Percentiles rank a stretch among this genome's conserved stretches.
These are phyloP conservation scores for Candida silvicultrix DNA, from an alignment of 805 yeast genomes.

Conservation along the genomic window DNA sequence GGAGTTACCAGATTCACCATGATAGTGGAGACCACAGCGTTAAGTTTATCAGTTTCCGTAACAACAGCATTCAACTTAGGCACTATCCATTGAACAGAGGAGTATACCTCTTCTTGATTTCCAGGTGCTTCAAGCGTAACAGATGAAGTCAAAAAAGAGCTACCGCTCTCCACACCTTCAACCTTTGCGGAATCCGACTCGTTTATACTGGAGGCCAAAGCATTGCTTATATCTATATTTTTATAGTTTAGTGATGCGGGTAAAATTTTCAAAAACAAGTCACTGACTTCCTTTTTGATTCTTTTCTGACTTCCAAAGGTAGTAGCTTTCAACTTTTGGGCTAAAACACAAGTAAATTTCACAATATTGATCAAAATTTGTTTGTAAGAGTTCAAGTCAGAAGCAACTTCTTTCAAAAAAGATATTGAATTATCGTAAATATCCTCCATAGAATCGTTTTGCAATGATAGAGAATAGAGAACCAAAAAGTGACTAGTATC, in stretches of 20 bases:
- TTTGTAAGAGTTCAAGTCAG: constrained; percentile 41
- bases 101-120: constrained; percentile 38
- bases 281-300: constrained; percentile 48
- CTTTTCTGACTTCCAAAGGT: constrained; percentile 59
- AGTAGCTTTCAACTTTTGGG: constrained; percentile 48
- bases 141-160: constrained; percentile 5
- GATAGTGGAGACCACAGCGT: constrained; percentile 42
- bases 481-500: constrained; percentile 30
- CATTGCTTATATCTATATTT: constrained; percentile 12
- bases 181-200: not conserved
- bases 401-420: constrained; percentile 54
- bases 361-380: constrained; percentile 47
- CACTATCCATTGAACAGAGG: constrained; percentile 33
- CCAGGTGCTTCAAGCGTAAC: constrained; percentile 2
- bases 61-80: constrained; percentile 13
- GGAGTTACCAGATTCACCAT: constrained; percentile 50
- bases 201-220: constrained; percentile 7
- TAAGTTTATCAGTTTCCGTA: constrained; percentile 58
- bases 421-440: constrained; percentile 54
- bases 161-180: constrained; percentile 4
- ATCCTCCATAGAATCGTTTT: constrained; percentile 74
- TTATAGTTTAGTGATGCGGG: constrained; percentile 24
- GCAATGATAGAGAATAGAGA: constrained; percentile 58
- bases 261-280: constrained; percentile 32
- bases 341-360: constrained; percentile 43